A percentile compares a stretch with the other conserved stretches of the same genome.
Evolutionary conservation across 177 flowering plant genomes (phyloP).

Genomic region (Tripterygium wilfordii): DNA sequence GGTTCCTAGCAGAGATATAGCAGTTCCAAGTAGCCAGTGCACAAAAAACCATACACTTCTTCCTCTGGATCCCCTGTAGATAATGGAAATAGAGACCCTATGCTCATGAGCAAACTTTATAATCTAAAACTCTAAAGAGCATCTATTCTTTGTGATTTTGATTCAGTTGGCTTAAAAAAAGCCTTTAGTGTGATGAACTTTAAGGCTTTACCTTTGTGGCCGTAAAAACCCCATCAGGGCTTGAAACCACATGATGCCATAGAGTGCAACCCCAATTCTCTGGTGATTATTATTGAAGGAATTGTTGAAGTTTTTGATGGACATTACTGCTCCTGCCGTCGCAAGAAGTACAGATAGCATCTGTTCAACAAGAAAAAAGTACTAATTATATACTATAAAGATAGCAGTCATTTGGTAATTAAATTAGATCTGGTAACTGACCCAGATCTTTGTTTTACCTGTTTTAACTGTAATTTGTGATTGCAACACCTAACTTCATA

Average conservation of each 20-base stretch:
- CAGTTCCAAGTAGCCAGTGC: constrained; percentile 78
- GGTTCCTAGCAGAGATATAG: constrained; percentile 48
- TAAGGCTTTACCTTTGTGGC: constrained; percentile 3
- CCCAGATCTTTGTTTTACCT: background rate
- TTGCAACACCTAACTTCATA: background rate
- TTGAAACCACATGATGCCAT: constrained; percentile 3
- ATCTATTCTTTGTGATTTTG: too few relatives aligned
- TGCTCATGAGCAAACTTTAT: too few relatives aligned
- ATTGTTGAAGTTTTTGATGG: constrained; percentile 1
- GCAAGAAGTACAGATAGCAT: constrained; percentile 1
- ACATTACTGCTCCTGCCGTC: constrained; percentile 5
- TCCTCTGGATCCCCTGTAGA: constrained; percentile 50
- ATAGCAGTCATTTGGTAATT: background rate
- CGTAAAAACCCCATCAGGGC: background rate
- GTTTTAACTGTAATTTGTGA: background rate
- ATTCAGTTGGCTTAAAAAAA: too few relatives aligned
- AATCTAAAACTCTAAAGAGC: too few relatives aligned
- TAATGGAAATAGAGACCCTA: too few relatives aligned
- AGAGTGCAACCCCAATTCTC: constrained; percentile 2
- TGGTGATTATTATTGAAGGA: constrained; percentile 4
- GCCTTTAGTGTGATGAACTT: too few relatives aligned
- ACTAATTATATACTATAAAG: background rate
- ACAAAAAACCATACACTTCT: constrained; percentile 61
- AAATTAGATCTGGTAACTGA: background rate
- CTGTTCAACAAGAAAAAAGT: background rate